Percentiles rank a stretch among this genome's conserved stretches.
These are phyloP conservation scores for Ophiostoma sp. DNA, from an alignment of 2,329 filamentous ascomycete genomes.

Conservation along the genomic window DNA sequence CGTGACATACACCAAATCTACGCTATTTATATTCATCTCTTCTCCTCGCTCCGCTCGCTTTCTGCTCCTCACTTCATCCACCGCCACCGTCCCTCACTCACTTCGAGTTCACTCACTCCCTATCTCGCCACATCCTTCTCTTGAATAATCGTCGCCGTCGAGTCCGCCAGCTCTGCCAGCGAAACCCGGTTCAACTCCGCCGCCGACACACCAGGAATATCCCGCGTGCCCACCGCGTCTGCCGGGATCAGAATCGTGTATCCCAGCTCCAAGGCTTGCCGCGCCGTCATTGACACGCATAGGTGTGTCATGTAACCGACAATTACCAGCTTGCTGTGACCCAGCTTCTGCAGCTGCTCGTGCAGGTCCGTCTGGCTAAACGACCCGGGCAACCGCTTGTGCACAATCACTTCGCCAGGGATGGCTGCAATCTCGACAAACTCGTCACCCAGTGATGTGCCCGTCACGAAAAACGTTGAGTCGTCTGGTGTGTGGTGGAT, in stretches of 20 bases:
- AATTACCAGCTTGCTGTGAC: conserved; percentile 61
- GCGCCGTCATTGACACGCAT: conserved; percentile 62
- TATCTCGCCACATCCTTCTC: conserved; percentile 31
- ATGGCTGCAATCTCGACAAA: conserved; percentile 60
- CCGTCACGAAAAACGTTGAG: conserved; percentile 60
- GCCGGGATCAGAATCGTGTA: conserved; percentile 63
- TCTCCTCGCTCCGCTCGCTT: background rate
- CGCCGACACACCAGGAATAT: conserved; percentile 63
- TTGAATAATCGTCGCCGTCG: conserved; percentile 61
- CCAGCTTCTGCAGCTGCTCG: conserved; percentile 51
- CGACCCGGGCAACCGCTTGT: conserved; percentile 58
- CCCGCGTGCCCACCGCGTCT: conserved; percentile 65
- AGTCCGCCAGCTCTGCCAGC: conserved; percentile 62
- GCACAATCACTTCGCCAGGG: conserved; percentile 56
- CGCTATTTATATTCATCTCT: background rate
- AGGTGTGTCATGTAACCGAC: conserved; percentile 67
- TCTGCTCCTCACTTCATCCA: background rate
- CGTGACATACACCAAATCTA: conserved; percentile 12
- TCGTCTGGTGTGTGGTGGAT: conserved; percentile 58
- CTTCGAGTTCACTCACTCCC: background rate
- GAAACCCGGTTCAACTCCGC: conserved; percentile 53
- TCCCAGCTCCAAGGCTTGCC: conserved; percentile 59
- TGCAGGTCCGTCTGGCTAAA: conserved; percentile 64
- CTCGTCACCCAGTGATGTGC: conserved; percentile 59
- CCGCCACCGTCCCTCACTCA: background rate